Conservation (phyloP, 2,329 filamentous ascomycete genomes). For the Fusarium brevicatenulatum region DNA sequence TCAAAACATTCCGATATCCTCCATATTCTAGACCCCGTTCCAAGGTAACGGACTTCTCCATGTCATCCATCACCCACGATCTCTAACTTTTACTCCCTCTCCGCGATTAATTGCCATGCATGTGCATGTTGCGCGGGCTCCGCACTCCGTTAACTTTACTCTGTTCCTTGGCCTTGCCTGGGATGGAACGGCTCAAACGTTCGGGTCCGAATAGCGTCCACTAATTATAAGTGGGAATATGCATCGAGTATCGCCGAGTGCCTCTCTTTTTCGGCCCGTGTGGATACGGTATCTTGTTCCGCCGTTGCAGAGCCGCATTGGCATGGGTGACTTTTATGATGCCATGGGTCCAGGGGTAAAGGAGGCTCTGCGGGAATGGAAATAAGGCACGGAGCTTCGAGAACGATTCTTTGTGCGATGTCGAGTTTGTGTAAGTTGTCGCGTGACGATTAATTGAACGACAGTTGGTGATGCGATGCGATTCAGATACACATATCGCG, state of each 20-base stretch:
- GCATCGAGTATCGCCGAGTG: constrained; percentile 28
- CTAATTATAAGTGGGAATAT: constrained; percentile 8
- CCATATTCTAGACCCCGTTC: constrained; percentile 14
- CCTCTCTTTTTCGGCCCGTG: constrained; percentile 26
- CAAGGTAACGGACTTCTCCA: constrained; percentile 16
- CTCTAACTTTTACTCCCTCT: neutral
- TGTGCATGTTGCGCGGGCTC: constrained; percentile 1
- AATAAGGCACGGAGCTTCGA: neutral
- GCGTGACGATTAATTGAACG: neutral
- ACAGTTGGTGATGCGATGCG: neutral
- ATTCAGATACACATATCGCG: neutral
- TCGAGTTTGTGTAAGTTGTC: neutral
- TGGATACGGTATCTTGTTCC: constrained; percentile 18
- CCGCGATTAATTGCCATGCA: constrained; percentile 20
- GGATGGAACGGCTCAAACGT: constrained; percentile 10
- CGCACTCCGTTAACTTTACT: constrained; percentile 10
- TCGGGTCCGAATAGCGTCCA: constrained; percentile 27
- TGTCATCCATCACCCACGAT: constrained; percentile 20
- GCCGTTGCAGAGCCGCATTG: constrained; percentile 33
- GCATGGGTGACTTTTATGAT: constrained; percentile 1
- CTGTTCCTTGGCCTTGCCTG: neutral
- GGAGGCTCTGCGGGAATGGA: constrained; percentile 22
- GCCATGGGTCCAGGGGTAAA: constrained; percentile 20
- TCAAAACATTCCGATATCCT: constrained; percentile 6
- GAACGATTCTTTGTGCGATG: neutral